Evolutionary conservation across 441 rosid genomes (phyloP).

Genomic region (Erodium moschatum): DNA sequence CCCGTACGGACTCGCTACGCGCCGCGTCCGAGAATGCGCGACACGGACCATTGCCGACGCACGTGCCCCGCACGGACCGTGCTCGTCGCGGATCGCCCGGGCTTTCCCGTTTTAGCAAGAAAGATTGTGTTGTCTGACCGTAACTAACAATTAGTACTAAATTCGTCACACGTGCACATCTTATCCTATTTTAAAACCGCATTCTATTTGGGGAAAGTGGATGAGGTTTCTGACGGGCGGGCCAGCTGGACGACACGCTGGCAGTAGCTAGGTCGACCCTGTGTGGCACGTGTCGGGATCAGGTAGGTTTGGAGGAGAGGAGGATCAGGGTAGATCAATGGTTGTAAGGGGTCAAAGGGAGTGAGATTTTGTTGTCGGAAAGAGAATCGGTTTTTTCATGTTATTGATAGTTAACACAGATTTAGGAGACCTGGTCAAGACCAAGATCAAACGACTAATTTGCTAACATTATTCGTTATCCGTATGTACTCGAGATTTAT

Average conservation of each 20-base stretch:
- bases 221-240: background rate
- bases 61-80: background rate
- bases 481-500: background rate
- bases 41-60: background rate
- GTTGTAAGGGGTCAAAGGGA: constrained; percentile 4
- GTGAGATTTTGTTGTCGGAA: constrained; percentile 3
- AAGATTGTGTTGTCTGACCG: background rate
- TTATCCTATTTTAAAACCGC: background rate
- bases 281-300: background rate
- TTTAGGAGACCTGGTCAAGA: background rate
- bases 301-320: background rate
- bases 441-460: background rate
- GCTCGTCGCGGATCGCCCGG: background rate
- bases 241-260: constrained; percentile 7
- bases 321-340: background rate
- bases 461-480: background rate
- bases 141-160: constrained; percentile 7
- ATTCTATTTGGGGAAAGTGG: background rate
- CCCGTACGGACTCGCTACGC: background rate
- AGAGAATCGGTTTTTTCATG: background rate
- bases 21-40: background rate
- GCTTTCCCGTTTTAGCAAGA: background rate
- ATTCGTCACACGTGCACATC: constrained; percentile 1
- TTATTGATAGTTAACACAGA: background rate
- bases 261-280: background rate